Conservation (phyloP, 371 early-diverging fungal genomes). For the Entomophthora muscae region DNA sequence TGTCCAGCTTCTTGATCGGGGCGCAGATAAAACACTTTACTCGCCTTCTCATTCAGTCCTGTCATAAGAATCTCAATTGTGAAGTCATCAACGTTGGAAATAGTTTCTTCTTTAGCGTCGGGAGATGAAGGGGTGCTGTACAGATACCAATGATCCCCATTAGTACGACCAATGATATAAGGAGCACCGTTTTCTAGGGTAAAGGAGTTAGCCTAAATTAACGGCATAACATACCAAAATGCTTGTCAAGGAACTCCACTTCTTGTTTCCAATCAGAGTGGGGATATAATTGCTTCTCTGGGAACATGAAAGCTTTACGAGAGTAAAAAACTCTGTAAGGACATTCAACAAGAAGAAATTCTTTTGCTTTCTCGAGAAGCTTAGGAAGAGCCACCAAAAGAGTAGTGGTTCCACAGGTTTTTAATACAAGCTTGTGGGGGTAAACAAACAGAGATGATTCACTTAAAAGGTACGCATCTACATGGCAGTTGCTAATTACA, state of each 20-base stretch:
- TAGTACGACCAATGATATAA: conserved; percentile 82
- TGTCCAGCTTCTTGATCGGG: conserved; percentile 20
- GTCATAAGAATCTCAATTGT: conserved; percentile 93
- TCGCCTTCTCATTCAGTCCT: conserved; percentile 48
- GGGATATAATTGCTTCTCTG: conserved; percentile 71
- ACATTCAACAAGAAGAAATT: conserved; percentile 43
- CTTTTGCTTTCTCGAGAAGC: conserved; percentile 64
- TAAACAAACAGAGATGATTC: conserved; percentile 96
- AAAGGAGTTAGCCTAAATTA: background rate
- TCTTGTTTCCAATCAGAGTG: conserved; percentile 85
- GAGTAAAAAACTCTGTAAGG: conserved; percentile 82
- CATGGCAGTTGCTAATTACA: conserved; percentile 46
- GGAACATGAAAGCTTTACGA: conserved; percentile 90
- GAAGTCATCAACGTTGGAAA: conserved; percentile 36
- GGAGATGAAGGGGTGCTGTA: conserved; percentile 42
- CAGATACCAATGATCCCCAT: conserved; percentile 88
- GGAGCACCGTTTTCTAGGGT: conserved; percentile 45
- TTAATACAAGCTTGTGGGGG: conserved; percentile 79
- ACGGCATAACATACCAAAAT: conserved; percentile 29
- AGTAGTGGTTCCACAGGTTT: conserved; percentile 95
- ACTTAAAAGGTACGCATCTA: conserved; percentile 81
- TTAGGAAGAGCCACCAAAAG: conserved; percentile 66
- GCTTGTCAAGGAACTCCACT: conserved; percentile 48
- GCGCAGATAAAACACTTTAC: conserved; percentile 40
- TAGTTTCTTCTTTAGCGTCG: conserved; percentile 18